Evolutionary conservation across 1,284 basidiomycete genomes (phyloP).

Genomic region (Moniliella sp.): DNA sequence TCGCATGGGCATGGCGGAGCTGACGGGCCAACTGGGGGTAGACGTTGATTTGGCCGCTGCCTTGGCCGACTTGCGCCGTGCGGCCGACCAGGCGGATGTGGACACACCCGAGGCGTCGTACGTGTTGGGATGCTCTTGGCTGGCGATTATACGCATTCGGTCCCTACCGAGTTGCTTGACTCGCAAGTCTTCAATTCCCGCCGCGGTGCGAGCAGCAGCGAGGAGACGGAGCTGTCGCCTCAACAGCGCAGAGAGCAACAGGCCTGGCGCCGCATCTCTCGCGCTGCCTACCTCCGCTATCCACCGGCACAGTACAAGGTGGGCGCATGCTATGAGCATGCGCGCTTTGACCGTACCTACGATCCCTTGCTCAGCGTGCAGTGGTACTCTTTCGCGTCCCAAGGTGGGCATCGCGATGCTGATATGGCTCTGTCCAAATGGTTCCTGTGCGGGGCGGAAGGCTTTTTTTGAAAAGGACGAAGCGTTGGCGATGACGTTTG

Average conservation of each 20-base stretch:
- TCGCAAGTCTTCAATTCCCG: conserved; percentile 22
- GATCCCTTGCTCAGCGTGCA: conserved; percentile 74
- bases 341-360: conserved; percentile 60
- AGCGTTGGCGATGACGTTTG: conserved; percentile 62
- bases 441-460: conserved; percentile 71
- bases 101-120: conserved; percentile 67
- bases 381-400: conserved; percentile 58
- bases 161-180: conserved; percentile 10
- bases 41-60: conserved; percentile 43
- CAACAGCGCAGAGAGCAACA: conserved; percentile 14
- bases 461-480: conserved; percentile 73
- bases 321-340: conserved; percentile 76
- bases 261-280: conserved; percentile 41
- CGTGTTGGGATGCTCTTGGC: conserved; percentile 56
- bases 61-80: conserved; percentile 51
- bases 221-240: conserved; percentile 5
- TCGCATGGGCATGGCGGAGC: conserved; percentile 54
- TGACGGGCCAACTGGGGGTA: conserved; percentile 63
- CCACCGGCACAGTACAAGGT: conserved; percentile 69
- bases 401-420: conserved; percentile 53
- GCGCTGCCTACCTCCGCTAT: conserved; percentile 65
- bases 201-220: neutral
- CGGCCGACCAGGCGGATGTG: conserved; percentile 54
- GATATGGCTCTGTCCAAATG: conserved; percentile 88
- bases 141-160: conserved; percentile 35